phyloP scores from a whole-genome alignment of 2,329 filamentous ascomycete genomes.

The Ophiocordyceps sinensis region DNA sequence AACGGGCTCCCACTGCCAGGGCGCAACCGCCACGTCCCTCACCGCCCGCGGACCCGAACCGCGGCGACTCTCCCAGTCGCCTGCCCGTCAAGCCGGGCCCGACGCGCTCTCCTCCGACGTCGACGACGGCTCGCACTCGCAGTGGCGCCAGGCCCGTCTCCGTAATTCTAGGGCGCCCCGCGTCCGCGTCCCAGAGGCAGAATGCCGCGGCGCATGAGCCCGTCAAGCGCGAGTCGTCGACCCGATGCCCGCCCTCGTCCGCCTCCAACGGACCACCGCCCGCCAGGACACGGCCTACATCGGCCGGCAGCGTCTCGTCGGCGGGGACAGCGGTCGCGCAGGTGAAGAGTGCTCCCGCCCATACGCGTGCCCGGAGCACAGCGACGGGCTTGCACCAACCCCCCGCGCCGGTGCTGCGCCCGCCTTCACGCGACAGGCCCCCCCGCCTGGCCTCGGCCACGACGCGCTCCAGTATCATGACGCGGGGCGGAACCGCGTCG shows the following conservation, averaged over 20 bases:
- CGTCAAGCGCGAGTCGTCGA: slow-evolving; percentile 9
- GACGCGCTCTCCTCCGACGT: slow-evolving; percentile 16
- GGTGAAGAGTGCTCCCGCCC: slow-evolving; percentile 8
- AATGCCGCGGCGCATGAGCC: slow-evolving; percentile 2
- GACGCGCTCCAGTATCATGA: slow-evolving; percentile 7
- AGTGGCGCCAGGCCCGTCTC: slow-evolving; percentile 4
- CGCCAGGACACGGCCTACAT: slow-evolving; percentile 14
- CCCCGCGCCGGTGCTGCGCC: slow-evolving; percentile 14
- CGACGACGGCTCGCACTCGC: not conserved
- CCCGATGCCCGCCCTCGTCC: slow-evolving; percentile 15
- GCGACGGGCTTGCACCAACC: slow-evolving; percentile 10
- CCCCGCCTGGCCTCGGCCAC: slow-evolving; percentile 1
- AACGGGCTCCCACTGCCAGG: too few species aligned
- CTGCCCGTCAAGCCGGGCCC: slow-evolving; percentile 30
- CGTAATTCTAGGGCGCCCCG: slow-evolving; percentile 6
- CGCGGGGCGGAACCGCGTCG: slow-evolving; percentile 3
- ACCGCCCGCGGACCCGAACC: slow-evolving; percentile 9
- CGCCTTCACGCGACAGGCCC: slow-evolving; percentile 12
- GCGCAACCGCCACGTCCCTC: slow-evolving; percentile 1
- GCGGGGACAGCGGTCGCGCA: not conserved
- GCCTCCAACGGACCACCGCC: slow-evolving; percentile 16
- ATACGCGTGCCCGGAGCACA: slow-evolving; percentile 19
- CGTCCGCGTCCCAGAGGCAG: slow-evolving; percentile 7
- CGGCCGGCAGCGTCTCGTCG: slow-evolving; percentile 11
- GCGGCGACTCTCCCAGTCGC: slow-evolving; percentile 32